Evolutionary conservation across 1,284 basidiomycete genomes (phyloP).

Genomic region (Ustilago crameri): DNA sequence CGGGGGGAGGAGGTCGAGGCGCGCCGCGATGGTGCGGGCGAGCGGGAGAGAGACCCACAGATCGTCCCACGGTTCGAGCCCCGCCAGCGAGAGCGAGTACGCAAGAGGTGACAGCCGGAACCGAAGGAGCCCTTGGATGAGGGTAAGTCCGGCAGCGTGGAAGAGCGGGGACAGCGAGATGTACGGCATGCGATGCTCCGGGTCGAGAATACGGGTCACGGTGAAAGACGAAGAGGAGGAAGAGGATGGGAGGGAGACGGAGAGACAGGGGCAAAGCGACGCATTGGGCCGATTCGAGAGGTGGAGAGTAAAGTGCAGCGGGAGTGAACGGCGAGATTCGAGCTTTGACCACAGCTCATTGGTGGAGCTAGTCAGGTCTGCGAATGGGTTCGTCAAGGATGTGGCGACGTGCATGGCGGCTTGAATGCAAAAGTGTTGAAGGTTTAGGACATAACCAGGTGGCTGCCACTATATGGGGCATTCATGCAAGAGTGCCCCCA

Average conservation of each 20-base stretch:
- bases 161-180: constrained; percentile 34
- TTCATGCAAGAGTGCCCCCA: no score
- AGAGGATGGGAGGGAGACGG: constrained; percentile 6
- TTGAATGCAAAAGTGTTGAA: no score
- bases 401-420: neutral
- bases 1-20: constrained; percentile 1
- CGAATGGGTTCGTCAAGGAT: constrained; percentile 3
- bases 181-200: constrained; percentile 39
- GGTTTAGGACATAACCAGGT: no score
- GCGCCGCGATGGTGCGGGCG: constrained; percentile 12
- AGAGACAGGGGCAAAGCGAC: constrained; percentile 31
- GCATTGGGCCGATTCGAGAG: constrained; percentile 32
- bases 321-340: constrained; percentile 12
- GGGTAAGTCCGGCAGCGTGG: constrained; percentile 9
- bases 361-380: neutral
- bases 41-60: constrained; percentile 31
- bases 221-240: neutral
- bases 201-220: constrained; percentile 42
- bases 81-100: constrained; percentile 27
- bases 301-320: constrained; percentile 26
- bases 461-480: no score
- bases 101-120: constrained; percentile 9
- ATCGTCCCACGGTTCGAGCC: constrained; percentile 50
- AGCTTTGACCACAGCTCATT: constrained; percentile 22
- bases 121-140: constrained; percentile 34